These are phyloP conservation scores for Dothiorella sarmentorum DNA, from an alignment of 2,329 filamentous ascomycete genomes.

Conservation along the genomic window DNA sequence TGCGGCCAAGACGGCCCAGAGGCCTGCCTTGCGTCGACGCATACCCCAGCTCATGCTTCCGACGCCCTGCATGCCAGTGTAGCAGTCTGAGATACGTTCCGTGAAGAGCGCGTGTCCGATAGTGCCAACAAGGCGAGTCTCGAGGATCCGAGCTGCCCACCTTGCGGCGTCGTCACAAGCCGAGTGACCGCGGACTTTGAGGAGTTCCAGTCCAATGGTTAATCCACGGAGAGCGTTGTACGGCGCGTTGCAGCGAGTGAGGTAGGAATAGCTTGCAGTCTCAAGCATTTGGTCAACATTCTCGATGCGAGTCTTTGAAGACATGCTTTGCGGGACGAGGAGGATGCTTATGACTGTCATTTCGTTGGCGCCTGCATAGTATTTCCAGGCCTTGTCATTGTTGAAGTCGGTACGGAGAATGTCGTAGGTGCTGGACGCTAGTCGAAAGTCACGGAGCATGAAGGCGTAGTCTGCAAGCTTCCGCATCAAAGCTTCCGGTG, in stretches of 20 bases:
- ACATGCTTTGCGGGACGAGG: constrained; percentile 65
- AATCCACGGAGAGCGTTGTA: constrained; percentile 79
- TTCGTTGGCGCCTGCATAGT: constrained; percentile 90
- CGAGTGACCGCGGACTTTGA: constrained; percentile 74
- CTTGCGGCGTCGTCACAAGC: constrained; percentile 81
- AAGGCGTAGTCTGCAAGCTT: constrained; percentile 94
- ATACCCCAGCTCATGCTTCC: constrained; percentile 66
- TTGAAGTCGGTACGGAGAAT: constrained; percentile 83
- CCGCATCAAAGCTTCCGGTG: constrained; percentile 85
- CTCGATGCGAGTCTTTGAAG: constrained; percentile 74
- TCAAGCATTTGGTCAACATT: constrained; percentile 84
- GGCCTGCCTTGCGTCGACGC: constrained; percentile 76
- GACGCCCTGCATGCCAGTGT: constrained; percentile 66
- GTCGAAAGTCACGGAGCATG: constrained; percentile 94
- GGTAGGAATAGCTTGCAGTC: constrained; percentile 86
- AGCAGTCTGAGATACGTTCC: constrained; percentile 83
- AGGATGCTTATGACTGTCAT: constrained; percentile 87
- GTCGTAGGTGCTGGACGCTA: constrained; percentile 89
- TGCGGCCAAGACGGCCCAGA: constrained; percentile 82
- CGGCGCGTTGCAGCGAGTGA: constrained; percentile 74
- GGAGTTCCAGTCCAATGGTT: constrained; percentile 72
- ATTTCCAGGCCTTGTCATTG: constrained; percentile 95
- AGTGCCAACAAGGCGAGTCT: constrained; percentile 65
- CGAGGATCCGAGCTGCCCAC: constrained; percentile 78
- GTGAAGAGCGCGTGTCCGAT: constrained; percentile 79